These are phyloP conservation scores for Pisolithus sp. DNA, from an alignment of 768 basidiomycete species.

Conservation along the genomic window DNA sequence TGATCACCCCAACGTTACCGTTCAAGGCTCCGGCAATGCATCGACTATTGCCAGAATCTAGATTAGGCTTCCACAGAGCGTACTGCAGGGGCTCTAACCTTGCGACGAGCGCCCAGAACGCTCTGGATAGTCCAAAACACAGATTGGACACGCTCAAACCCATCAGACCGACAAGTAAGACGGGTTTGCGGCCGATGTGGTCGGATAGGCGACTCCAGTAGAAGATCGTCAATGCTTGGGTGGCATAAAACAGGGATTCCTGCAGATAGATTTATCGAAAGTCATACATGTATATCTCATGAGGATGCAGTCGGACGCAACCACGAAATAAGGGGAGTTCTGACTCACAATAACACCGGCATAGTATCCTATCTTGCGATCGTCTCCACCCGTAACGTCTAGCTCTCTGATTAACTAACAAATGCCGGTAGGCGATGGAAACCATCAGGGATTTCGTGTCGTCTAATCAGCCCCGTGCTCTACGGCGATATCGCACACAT, in stretches of 20 bases:
- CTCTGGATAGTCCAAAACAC: constrained; percentile 65
- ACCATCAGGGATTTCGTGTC: too few relatives aligned
- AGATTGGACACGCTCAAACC: constrained; percentile 67
- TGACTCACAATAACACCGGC: constrained; percentile 49
- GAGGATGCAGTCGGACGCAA: background rate
- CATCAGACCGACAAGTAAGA: constrained; percentile 58
- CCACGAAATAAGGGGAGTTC: too few relatives aligned
- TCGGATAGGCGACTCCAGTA: constrained; percentile 76
- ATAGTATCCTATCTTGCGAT: constrained; percentile 62
- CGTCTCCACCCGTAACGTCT: constrained; percentile 59
- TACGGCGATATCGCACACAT: too few relatives aligned
- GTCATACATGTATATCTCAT: background rate
- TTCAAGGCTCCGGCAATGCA: constrained; percentile 32
- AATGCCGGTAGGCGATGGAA: too few relatives aligned
- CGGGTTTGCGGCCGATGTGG: constrained; percentile 66
- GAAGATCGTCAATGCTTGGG: constrained; percentile 65
- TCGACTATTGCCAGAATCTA: constrained; percentile 19
- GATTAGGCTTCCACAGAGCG: background rate
- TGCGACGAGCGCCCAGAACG: constrained; percentile 58
- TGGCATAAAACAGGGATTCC: constrained; percentile 75
- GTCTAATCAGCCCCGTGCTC: too few relatives aligned
- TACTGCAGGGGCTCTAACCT: constrained; percentile 23
- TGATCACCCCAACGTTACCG: constrained; percentile 52
- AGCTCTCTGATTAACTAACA: constrained; percentile 57
- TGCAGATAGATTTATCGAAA: constrained; percentile 19